Conservation (phyloP, 2,329 filamentous ascomycete species). For the Cytospora piceicola region DNA sequence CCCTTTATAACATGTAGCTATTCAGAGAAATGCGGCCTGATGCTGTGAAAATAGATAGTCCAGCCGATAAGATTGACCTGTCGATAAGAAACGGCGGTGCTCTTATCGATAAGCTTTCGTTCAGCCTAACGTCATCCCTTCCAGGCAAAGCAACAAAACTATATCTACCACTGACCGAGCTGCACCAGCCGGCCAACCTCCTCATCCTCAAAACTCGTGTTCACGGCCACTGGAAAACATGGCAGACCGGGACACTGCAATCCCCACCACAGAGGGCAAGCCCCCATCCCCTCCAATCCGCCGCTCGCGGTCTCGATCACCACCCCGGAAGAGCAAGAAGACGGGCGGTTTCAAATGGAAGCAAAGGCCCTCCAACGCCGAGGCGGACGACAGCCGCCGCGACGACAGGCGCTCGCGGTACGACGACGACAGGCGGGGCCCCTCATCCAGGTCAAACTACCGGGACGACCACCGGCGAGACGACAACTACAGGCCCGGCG, state of each 20-base stretch:
- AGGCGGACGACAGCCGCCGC: slow-evolving; percentile 31
- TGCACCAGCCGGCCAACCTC: not conserved
- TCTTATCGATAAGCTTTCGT: slow-evolving; percentile 1
- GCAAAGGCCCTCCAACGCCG: slow-evolving; percentile 33
- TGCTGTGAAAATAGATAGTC: too few relatives aligned
- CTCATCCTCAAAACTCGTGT: not conserved
- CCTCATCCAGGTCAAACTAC: slow-evolving; percentile 14
- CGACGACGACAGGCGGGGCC: slow-evolving; percentile 17
- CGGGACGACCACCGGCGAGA: slow-evolving; percentile 40
- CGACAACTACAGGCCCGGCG: slow-evolving; percentile 16
- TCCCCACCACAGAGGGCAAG: slow-evolving; percentile 15
- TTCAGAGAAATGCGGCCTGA: too few relatives aligned
- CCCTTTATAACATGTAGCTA: too few relatives aligned
- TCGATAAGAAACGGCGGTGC: not conserved
- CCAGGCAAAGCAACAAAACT: not conserved
- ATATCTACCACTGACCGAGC: not conserved
- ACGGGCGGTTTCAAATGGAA: slow-evolving; percentile 39
- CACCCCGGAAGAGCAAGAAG: slow-evolving; percentile 25
- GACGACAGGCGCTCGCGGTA: slow-evolving; percentile 21
- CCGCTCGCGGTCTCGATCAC: slow-evolving; percentile 22
- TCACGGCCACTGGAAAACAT: not conserved
- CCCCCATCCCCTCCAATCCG: slow-evolving; percentile 1
- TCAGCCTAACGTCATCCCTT: not conserved
- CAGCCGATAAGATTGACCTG: too few relatives aligned
- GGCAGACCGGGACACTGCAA: slow-evolving; percentile 12